Percentiles rank a stretch among this genome's conserved stretches.
Conservation (phyloP, 176 grass and related monocot species). For the Aegilops longissima region DNA sequence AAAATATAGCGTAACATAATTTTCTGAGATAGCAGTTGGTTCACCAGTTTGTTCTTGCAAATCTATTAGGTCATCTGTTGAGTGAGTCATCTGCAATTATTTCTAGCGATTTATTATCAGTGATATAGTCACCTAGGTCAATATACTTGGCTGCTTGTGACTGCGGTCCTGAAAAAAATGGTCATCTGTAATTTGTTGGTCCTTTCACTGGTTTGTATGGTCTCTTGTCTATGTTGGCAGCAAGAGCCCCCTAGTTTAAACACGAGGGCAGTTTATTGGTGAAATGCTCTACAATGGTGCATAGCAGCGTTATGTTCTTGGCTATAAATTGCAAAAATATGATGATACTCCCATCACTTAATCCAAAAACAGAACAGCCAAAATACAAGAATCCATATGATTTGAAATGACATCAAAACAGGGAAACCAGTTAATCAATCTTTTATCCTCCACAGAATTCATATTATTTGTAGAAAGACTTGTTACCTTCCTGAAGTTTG, state of each 20-base stretch:
- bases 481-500: neutral
- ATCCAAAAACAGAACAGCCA: neutral
- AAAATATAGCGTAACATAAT: neutral
- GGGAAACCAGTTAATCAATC: neutral
- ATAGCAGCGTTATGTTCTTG: neutral
- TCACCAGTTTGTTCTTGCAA: neutral
- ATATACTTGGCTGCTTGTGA: neutral
- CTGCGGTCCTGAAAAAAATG: neutral
- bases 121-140: constrained; percentile 24
- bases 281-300: constrained; percentile 3
- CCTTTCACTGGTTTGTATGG: constrained; percentile 11
- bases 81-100: neutral
- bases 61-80: neutral
- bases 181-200: neutral
- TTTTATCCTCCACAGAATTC: neutral
- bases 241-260: constrained; percentile 13
- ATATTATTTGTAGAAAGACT: neutral
- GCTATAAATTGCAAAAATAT: neutral
- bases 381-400: neutral
- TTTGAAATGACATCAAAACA: neutral
- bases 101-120: neutral
- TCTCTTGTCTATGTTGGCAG: neutral
- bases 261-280: neutral
- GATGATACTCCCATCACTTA: neutral
- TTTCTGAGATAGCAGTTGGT: neutral